Evolutionary conservation across 2,329 filamentous ascomycete species (phyloP), one percentile per base, ranked within the genome.

Genomic region (Colletotrichum eleusines): DNA sequence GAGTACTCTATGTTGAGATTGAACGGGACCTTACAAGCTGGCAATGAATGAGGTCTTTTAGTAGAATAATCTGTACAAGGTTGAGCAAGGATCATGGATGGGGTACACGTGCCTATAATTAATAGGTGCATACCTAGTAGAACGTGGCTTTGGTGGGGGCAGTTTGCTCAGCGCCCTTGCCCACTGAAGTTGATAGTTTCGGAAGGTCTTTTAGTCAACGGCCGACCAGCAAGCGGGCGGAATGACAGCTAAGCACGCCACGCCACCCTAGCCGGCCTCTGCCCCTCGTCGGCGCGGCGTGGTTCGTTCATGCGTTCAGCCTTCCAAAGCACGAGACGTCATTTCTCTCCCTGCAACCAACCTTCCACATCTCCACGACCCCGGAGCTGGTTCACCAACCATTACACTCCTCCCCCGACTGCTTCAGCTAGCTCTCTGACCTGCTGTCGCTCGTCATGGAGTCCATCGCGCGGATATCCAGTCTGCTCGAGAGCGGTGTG

Each of bases 381-480:
- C 28, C 38, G 12, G 61, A 63, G 23, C 50, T n/a, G 42, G 31
- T 54, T 18, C 38, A 40, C 5, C 31, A 12, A 28, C 14, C 16
- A 16, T 53, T 20, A 2, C 1, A 3, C 26, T 31, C 42, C 42
- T 18, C 28, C 28, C 23, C 23, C 53, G 50, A 48, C n/a, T 51
- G 42, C 53, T 51, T 57, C 46, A 51, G 59, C 51, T 40, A 40
- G 38, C 38, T 35, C 26, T 44, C 31, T 5, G 58, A 55, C 46
- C 57, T 11, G 28, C 51, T 58, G 50, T 44, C 42, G 58, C 62
- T 54, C 69, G 62, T 33, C 44, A 99, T 99, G 96, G 96, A 99
- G 88, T 97, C 95, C 28, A 94, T 98, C 79, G 94, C 95, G 74
- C 90, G 93, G 78, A 97, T 99, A 82, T 97, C 95, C 76, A 94